Evolutionary conservation across 1,284 basidiomycete genomes (phyloP).

Genomic region (Pterulicium gracile): DNA sequence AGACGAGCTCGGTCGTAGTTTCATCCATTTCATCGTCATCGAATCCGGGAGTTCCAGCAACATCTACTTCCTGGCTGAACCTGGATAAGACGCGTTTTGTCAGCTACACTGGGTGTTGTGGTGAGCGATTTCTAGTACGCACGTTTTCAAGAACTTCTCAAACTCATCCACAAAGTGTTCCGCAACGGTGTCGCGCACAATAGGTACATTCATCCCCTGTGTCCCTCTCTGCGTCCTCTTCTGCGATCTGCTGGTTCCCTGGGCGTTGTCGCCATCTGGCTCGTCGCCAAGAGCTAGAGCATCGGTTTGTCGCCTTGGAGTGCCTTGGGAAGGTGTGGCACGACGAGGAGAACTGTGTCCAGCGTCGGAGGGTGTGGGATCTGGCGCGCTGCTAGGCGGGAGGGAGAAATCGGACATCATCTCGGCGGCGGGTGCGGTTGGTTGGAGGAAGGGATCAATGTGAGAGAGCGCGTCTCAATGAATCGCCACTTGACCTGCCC

Average conservation of each 20-base stretch:
- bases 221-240: conserved; percentile 36
- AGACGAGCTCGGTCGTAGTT: conserved; percentile 58
- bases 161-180: conserved; percentile 90
- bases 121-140: conserved; percentile 20
- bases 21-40: conserved; percentile 48
- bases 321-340: conserved; percentile 14
- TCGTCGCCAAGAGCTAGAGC: conserved; percentile 53
- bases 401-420: conserved; percentile 29
- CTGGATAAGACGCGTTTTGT: conserved; percentile 26
- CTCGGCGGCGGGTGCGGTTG: conserved; percentile 21
- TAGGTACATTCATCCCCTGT: conserved; percentile 57
- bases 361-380: conserved; percentile 33
- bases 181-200: conserved; percentile 87
- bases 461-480: neutral
- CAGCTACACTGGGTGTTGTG: conserved; percentile 6
- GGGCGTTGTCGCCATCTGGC: conserved; percentile 32
- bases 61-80: conserved; percentile 69
- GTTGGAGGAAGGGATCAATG: neutral
- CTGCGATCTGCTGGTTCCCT: conserved; percentile 27
- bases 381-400: conserved; percentile 60
- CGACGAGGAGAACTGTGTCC: conserved; percentile 19
- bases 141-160: conserved; percentile 86
- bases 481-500: conserved; percentile 4
- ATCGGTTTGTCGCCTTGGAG: conserved; percentile 39
- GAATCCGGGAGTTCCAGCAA: conserved; percentile 67